Percentiles rank a stretch among this genome's conserved stretches.
Conservation (phyloP, 2,329 filamentous ascomycete genomes). For the Aspergillus versicolor region DNA sequence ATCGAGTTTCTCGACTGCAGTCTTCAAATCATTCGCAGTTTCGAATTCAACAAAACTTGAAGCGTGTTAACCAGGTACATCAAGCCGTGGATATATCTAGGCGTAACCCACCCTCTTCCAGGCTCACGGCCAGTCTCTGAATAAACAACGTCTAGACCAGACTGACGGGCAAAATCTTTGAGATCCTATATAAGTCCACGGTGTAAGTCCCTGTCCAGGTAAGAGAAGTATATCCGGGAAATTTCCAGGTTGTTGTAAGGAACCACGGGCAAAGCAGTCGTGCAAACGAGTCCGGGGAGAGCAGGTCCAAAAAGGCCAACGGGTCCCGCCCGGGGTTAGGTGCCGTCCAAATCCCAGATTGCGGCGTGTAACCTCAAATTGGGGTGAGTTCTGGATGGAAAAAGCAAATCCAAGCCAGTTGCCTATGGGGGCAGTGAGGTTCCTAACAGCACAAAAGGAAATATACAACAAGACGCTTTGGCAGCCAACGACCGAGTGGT, state of each 20-base stretch:
- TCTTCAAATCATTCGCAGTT: conserved; percentile 82
- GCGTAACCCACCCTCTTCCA: conserved; percentile 75
- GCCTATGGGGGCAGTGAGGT: background rate
- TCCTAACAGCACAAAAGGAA: background rate
- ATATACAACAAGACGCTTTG: conserved; percentile 17
- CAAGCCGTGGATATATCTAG: conserved; percentile 19
- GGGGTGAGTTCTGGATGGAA: background rate
- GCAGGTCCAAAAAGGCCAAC: conserved; percentile 21
- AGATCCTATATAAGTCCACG: conserved; percentile 89
- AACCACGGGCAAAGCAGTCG: conserved; percentile 1
- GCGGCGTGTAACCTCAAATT: background rate
- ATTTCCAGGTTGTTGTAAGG: background rate
- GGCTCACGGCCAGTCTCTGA: conserved; percentile 93
- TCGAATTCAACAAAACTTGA: conserved; percentile 95
- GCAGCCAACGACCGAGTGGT: conserved; percentile 15
- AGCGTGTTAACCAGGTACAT: conserved; percentile 25
- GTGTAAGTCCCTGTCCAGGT: conserved; percentile 74
- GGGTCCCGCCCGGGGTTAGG: conserved; percentile 2
- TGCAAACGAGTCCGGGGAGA: conserved; percentile 3
- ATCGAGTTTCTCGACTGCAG: conserved; percentile 93
- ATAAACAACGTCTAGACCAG: conserved; percentile 95
- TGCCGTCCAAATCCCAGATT: background rate
- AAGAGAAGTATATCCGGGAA: conserved; percentile 22
- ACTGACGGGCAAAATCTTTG: conserved; percentile 98
- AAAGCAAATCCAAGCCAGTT: background rate